phyloP scores from a whole-genome alignment of 176 grass and related monocot genomes.

The Pontederia crassipes region DNA sequence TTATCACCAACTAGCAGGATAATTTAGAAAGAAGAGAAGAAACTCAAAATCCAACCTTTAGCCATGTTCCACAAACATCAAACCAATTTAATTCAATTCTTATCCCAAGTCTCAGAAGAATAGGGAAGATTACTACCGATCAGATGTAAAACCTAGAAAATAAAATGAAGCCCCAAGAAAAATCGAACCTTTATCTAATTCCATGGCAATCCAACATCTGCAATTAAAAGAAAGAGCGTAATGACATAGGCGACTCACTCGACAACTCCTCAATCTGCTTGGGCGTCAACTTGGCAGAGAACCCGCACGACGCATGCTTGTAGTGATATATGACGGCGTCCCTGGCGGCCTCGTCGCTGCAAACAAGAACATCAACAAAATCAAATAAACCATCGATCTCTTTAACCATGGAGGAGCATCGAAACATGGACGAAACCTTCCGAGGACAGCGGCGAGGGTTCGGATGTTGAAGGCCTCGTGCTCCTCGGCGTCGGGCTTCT shows the following conservation, averaged over 20 bases:
- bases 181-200: no score
- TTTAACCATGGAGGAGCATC: neutral
- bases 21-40: no score
- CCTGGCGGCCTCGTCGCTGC: conserved; percentile 67
- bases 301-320: conserved; percentile 73
- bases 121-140: no score
- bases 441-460: conserved; percentile 16
- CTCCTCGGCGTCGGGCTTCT: neutral
- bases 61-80: no score
- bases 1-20: no score
- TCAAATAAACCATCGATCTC: neutral
- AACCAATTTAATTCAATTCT: no score
- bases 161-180: no score
- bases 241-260: conserved; percentile 35
- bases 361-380: neutral
- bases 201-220: no score
- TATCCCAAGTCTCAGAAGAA: no score
- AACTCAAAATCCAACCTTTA: no score
- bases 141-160: no score
- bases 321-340: conserved; percentile 75
- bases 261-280: conserved; percentile 66
- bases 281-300: conserved; percentile 71
- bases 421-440: conserved; percentile 19
- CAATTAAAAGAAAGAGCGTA: neutral
- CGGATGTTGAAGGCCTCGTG: conserved; percentile 15